These are phyloP conservation scores for Metarhizium album DNA, from an alignment of 2,329 filamentous ascomycete genomes.

Conservation along the genomic window DNA sequence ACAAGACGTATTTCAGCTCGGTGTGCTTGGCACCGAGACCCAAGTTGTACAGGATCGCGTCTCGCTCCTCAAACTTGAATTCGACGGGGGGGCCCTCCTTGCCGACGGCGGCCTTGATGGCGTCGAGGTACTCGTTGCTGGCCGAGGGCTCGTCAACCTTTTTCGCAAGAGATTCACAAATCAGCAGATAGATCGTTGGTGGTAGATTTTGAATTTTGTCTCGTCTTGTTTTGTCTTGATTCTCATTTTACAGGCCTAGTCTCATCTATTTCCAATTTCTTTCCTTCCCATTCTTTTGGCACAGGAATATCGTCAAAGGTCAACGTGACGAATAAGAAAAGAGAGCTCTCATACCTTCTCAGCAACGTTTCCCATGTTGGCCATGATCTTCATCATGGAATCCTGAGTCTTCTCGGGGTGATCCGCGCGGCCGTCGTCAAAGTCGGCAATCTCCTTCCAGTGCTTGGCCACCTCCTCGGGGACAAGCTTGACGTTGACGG, in stretches of 20 bases:
- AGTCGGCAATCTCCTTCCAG: conserved; percentile 73
- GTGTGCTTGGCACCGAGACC: conserved; percentile 85
- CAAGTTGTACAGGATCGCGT: conserved; percentile 91
- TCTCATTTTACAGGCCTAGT: conserved; percentile 9
- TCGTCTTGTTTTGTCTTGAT: background rate
- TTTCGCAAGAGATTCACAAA: conserved; percentile 12
- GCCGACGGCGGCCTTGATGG: conserved; percentile 67
- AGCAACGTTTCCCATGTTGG: conserved; percentile 73
- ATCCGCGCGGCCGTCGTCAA: conserved; percentile 79
- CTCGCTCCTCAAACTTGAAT: conserved; percentile 76
- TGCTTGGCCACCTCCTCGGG: conserved; percentile 72
- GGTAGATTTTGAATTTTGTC: background rate
- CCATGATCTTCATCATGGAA: conserved; percentile 64
- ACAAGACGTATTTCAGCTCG: conserved; percentile 77
- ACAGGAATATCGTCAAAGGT: conserved; percentile 7
- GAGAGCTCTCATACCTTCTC: conserved; percentile 45
- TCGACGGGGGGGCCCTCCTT: conserved; percentile 59
- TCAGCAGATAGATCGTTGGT: conserved; percentile 10
- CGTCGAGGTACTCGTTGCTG: conserved; percentile 56
- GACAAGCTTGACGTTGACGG: conserved; percentile 69
- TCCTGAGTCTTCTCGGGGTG: conserved; percentile 72
- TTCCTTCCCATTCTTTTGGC: too few species aligned
- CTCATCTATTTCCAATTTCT: conserved; percentile 11
- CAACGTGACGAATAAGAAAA: conserved; percentile 7
- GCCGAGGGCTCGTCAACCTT: conserved; percentile 16